These are phyloP conservation scores for Nothophoma quercina DNA, from an alignment of 2,329 filamentous ascomycete genomes.

Conservation along the genomic window DNA sequence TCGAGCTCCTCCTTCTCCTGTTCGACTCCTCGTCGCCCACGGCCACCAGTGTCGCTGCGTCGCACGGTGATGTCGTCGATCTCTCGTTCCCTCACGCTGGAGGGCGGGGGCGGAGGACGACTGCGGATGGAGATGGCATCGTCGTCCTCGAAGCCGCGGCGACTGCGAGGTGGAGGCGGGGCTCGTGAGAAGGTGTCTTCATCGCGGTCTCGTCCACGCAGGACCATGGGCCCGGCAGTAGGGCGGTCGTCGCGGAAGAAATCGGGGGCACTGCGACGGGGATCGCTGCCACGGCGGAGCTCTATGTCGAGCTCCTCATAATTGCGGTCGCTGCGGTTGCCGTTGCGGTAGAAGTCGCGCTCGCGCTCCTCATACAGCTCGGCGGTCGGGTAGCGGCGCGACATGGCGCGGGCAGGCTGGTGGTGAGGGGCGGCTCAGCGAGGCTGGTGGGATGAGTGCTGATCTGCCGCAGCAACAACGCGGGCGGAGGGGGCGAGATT, in stretches of 20 bases:
- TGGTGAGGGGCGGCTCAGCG: conserved; percentile 22
- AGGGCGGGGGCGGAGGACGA: conserved; percentile 37
- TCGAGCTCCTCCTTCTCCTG: conserved; percentile 42
- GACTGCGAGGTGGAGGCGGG: conserved; percentile 34
- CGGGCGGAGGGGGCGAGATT: conserved; percentile 7
- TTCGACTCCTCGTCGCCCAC: conserved; percentile 44
- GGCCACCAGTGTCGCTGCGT: conserved; percentile 43
- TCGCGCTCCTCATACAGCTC: conserved; percentile 59
- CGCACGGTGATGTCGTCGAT: conserved; percentile 52
- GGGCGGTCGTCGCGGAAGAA: conserved; percentile 59
- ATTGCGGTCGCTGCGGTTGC: conserved; percentile 51
- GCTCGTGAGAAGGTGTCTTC: conserved; percentile 46
- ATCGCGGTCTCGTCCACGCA: conserved; percentile 54
- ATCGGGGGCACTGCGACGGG: conserved; percentile 56
- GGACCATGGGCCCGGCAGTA: conserved; percentile 55
- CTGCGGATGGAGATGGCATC: conserved; percentile 46
- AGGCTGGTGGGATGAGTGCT: conserved; percentile 14
- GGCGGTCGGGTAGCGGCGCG: conserved; percentile 55
- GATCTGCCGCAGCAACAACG: conserved; percentile 17
- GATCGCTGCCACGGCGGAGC: conserved; percentile 47
- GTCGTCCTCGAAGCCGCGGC: conserved; percentile 52
- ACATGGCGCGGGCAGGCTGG: conserved; percentile 45
- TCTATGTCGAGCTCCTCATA: conserved; percentile 62
- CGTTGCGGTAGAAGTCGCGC: conserved; percentile 57
- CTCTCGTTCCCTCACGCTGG: conserved; percentile 38